A percentile compares a stretch with the other conserved stretches of the same genome.
Evolutionary conservation across 768 basidiomycete genomes (phyloP).

Genomic region (Xerocomellus intermedius): DNA sequence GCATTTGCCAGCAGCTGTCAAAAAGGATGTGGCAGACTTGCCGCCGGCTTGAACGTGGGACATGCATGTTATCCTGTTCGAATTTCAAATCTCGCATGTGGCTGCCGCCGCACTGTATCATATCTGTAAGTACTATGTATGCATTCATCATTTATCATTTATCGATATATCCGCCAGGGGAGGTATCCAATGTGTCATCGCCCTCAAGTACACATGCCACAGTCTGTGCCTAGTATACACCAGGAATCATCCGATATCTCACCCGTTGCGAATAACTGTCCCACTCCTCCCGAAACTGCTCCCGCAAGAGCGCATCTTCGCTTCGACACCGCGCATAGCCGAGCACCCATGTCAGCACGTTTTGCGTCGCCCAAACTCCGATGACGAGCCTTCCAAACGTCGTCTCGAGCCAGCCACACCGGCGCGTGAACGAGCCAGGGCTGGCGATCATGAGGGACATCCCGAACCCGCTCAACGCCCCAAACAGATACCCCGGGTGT

Average conservation of each 20-base stretch:
- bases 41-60: neutral
- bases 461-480: conserved; percentile 24
- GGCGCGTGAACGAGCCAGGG: conserved; percentile 27
- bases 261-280: conserved; percentile 21
- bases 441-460: conserved; percentile 32
- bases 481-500: conserved; percentile 36
- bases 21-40: neutral
- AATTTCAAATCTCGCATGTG: neutral
- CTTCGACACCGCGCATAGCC: conserved; percentile 26
- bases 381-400: conserved; percentile 14
- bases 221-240: conserved; percentile 17
- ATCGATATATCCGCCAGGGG: neutral
- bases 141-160: neutral
- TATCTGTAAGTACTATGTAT: too few species aligned
- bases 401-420: conserved; percentile 31
- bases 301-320: conserved; percentile 26
- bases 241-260: conserved; percentile 28
- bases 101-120: too few species aligned
- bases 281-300: conserved; percentile 26
- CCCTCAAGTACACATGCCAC: neutral
- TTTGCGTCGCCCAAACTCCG: conserved; percentile 31
- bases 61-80: neutral
- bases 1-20: too few species aligned
- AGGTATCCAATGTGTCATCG: neutral
- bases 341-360: conserved; percentile 25